phyloP scores from a whole-genome alignment of 257 asterid genomes.

The Prunella vulgaris region DNA sequence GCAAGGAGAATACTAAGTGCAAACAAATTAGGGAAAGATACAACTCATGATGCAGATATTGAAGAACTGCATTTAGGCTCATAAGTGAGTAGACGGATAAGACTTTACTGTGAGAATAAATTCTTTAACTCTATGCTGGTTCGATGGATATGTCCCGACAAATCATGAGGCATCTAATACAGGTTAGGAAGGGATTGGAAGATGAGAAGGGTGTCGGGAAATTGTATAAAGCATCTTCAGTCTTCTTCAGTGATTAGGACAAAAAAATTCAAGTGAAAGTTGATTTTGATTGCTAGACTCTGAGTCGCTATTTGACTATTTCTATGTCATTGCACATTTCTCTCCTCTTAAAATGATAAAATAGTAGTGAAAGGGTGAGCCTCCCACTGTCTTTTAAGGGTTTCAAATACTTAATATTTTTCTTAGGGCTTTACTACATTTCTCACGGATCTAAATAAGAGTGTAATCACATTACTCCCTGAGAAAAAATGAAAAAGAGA shows the following conservation, averaged over 20 bases:
- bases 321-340: not conserved
- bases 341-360: not conserved
- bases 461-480: not conserved
- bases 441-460: not conserved
- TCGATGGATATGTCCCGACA: not conserved
- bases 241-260: not conserved
- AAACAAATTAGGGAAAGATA: not conserved
- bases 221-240: not conserved
- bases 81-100: not conserved
- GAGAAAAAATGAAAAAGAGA: not conserved
- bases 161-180: conserved; percentile 4
- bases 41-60: not conserved
- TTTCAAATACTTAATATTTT: not conserved
- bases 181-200: not conserved
- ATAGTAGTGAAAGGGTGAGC: not conserved
- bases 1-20: not conserved
- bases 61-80: not conserved
- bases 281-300: not conserved
- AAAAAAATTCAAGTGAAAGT: not conserved
- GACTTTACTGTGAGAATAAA: not conserved
- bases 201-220: not conserved
- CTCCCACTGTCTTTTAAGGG: not conserved
- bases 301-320: no score
- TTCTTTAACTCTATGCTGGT: not conserved
- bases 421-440: not conserved